Evolutionary conservation across 2,329 filamentous ascomycete genomes (phyloP), one percentile per base, ranked within the genome.

Genomic region (Colletotrichum karsti): DNA sequence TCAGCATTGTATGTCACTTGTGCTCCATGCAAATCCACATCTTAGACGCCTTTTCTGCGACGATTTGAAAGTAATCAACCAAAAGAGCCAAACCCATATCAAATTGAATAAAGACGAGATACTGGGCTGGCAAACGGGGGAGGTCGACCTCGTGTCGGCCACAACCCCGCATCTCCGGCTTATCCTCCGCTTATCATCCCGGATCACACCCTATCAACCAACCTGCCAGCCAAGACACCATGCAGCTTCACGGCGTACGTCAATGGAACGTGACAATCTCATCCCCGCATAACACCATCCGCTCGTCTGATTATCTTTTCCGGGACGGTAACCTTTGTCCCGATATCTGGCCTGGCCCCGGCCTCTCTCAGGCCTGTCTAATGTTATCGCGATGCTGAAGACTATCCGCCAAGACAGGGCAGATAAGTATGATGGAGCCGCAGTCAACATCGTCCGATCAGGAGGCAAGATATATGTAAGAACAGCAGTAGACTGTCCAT

Each of bases 111-210:
- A 35, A 30, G 46, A 51, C 30, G 26, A 33, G 8, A 13, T 3
- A 51, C 2, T 18, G 18, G 12, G 18, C 28, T 37, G 8, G 13
- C 50, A 33, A 7, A 37, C 18, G 50, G 20, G 28, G 28, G 15
- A 9, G 50, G 28, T 53, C 28, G 28, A 20, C 28, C 12, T 5
- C 20, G 18, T n/a, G 13, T 35, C 50, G 50, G 33, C 4, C 30
- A 37, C 30, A 48, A 48, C 33, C 51, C 59, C 50, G 51, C 51
- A 26, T 44, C 28, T 26, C 51, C 30, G 18, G 50, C 30, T 50
- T 53, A 37, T 44, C 54, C 54, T 37, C 13, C 26, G 41, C 59
- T 67, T 63, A 67, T 63, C 59, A 53, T 28, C 26, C 51, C 35
- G 26, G 33, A 63, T 63, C 59, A 26, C 41, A 24, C 28, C 42